Conservation (phyloP, 306 rosid genomes). For the Trichosanthes cucumerina region DNA sequence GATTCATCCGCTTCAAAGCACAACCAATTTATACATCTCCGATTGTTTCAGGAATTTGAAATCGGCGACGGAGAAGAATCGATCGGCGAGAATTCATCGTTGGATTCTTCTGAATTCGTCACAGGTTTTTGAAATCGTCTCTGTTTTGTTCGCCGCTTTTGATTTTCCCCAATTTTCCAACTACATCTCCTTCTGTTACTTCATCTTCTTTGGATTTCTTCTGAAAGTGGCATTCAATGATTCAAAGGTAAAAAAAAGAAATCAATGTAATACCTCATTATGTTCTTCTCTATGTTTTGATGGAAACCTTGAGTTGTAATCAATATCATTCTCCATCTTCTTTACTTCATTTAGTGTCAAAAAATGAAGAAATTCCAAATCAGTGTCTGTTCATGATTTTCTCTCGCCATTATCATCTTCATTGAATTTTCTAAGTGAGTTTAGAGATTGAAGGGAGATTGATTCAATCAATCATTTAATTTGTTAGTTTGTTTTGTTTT, state of each 20-base stretch:
- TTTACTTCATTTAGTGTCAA: background rate
- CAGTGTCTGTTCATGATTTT: background rate
- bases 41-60: constrained; percentile 24
- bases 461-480: background rate
- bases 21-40: background rate
- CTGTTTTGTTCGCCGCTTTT: background rate
- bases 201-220: background rate
- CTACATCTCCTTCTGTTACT: background rate
- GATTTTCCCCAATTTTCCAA: background rate
- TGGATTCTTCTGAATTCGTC: constrained; percentile 34
- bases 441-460: background rate
- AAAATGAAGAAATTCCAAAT: background rate
- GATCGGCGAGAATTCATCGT: constrained; percentile 29
- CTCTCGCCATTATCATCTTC: background rate
- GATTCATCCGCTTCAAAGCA: background rate
- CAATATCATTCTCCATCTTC: background rate
- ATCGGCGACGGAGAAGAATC: constrained; percentile 37
- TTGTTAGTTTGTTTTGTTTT: background rate
- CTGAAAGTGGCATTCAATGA: background rate
- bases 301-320: background rate
- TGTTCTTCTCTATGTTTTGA: background rate
- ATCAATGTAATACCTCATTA: constrained; percentile 46
- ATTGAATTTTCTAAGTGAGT: background rate
- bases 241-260: background rate
- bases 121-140: constrained; percentile 9